phyloP scores from a whole-genome alignment of 768 basidiomycete species.

The Kwoniella heveanensis region DNA sequence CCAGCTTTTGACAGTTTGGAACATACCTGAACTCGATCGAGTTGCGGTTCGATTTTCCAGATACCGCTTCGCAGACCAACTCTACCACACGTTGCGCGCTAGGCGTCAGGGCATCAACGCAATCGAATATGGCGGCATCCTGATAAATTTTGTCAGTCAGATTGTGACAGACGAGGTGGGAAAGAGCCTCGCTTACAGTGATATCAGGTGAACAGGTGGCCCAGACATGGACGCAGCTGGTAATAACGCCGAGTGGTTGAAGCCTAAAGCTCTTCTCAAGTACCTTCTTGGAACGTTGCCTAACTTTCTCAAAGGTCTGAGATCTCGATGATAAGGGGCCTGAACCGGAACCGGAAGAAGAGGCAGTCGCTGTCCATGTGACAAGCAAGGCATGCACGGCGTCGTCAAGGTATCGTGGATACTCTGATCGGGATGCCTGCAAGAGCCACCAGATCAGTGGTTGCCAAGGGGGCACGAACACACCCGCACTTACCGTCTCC shows the following conservation, averaged over 20 bases:
- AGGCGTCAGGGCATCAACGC: constrained; percentile 78
- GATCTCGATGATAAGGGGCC: constrained; percentile 15
- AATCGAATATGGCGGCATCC: constrained; percentile 63
- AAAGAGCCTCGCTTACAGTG: constrained; percentile 14
- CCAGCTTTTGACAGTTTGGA: neutral
- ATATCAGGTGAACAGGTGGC: constrained; percentile 59
- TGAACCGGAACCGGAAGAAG: constrained; percentile 30
- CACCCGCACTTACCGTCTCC: constrained; percentile 59
- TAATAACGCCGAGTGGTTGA: constrained; percentile 77
- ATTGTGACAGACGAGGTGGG: neutral
- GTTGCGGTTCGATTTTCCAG: constrained; percentile 13
- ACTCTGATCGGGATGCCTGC: constrained; percentile 64
- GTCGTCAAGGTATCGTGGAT: constrained; percentile 71
- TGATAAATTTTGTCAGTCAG: constrained; percentile 7
- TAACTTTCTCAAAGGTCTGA: constrained; percentile 68
- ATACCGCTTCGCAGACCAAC: constrained; percentile 75
- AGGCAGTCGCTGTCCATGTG: constrained; percentile 64
- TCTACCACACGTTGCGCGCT: constrained; percentile 85
- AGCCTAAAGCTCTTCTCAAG: constrained; percentile 83
- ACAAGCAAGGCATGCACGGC: constrained; percentile 75
- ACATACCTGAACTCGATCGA: constrained; percentile 17
- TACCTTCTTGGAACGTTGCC: constrained; percentile 72
- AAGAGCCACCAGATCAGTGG: neutral
- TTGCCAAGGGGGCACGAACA: neutral
- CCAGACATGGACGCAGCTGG: constrained; percentile 83